Percentiles rank a stretch among this genome's conserved stretches.
phyloP scores from a whole-genome alignment of 208 protist genomes.

The Leishmania turanica region DNA sequence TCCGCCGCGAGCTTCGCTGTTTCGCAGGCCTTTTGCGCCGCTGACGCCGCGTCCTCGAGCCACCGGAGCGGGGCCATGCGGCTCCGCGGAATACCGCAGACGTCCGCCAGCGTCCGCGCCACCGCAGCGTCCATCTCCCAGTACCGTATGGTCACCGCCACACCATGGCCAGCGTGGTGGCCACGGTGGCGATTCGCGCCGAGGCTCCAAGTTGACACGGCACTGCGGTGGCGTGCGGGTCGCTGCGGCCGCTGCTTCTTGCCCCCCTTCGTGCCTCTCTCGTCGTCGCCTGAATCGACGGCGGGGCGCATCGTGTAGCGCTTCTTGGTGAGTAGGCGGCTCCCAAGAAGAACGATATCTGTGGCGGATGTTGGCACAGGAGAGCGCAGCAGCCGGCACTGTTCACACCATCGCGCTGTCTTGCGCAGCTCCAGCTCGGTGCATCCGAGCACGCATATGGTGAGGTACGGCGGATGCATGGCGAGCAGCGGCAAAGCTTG shows the following conservation, averaged over 20 bases:
- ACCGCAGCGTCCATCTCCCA: constrained; percentile 27
- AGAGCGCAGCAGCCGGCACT: constrained; percentile 65
- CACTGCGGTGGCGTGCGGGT: neutral
- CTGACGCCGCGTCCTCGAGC: constrained; percentile 34
- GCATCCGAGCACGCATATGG: constrained; percentile 59
- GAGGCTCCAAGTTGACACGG: neutral
- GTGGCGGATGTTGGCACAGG: constrained; percentile 53
- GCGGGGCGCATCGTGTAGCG: constrained; percentile 9
- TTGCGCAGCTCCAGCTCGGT: constrained; percentile 38
- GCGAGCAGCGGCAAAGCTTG: constrained; percentile 20
- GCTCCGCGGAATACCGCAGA: constrained; percentile 26
- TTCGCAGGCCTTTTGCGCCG: constrained; percentile 6
- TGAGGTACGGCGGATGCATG: constrained; percentile 46
- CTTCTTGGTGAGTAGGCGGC: constrained; percentile 29
- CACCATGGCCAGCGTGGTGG: neutral
- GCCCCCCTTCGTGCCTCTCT: neutral
- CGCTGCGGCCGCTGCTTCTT: neutral
- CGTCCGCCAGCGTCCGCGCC: constrained; percentile 18
- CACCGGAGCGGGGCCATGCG: constrained; percentile 41
- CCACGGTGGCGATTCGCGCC: neutral
- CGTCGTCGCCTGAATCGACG: neutral
- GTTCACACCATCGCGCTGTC: constrained; percentile 26
- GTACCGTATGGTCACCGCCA: constrained; percentile 17
- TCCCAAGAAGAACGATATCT: constrained; percentile 80
- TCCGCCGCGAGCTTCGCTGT: neutral